Evolutionary conservation across 1,139 yeast genomes (phyloP).

Genomic region (Kluyveromyces sp.): DNA sequence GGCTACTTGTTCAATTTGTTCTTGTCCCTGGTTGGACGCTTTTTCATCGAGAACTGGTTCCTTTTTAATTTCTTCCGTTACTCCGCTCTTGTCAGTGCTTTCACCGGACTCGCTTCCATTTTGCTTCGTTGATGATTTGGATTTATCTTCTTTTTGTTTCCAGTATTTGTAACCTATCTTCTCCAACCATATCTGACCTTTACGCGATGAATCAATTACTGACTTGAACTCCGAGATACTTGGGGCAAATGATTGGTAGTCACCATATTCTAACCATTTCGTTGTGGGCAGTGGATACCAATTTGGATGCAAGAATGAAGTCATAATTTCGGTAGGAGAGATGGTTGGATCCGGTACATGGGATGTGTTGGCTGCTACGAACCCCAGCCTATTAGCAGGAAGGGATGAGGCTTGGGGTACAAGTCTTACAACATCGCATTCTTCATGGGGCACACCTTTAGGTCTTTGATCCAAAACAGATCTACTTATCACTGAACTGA

Average conservation of each 20-base stretch:
- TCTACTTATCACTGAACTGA: conserved; percentile 41
- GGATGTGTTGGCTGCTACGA: conserved; percentile 33
- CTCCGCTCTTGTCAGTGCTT: not conserved
- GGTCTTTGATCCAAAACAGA: conserved; percentile 30
- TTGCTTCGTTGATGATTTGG: conserved; percentile 17
- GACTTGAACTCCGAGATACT: conserved; percentile 61
- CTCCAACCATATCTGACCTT: conserved; percentile 72
- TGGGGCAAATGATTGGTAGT: conserved; percentile 73
- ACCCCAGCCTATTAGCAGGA: conserved; percentile 31
- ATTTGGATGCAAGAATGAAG: conserved; percentile 74
- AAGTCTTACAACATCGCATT: conserved; percentile 29
- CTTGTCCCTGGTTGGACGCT: conserved; percentile 9
- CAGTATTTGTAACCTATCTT: conserved; percentile 56
- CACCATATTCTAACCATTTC: conserved; percentile 69
- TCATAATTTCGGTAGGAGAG: conserved; percentile 61
- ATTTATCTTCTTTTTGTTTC: conserved; percentile 32
- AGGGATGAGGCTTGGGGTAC: conserved; percentile 33
- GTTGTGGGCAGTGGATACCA: conserved; percentile 80
- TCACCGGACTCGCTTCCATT: conserved; percentile 5
- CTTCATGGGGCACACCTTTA: conserved; percentile 29
- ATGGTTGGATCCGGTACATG: conserved; percentile 57
- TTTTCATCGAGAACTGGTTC: conserved; percentile 6
- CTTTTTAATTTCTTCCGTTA: not conserved
- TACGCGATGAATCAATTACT: conserved; percentile 55
- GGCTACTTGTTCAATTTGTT: not conserved